Base-by-base conservation (phyloP, 2,329 filamentous ascomycete species). In the Truncatella angustata region DNA sequence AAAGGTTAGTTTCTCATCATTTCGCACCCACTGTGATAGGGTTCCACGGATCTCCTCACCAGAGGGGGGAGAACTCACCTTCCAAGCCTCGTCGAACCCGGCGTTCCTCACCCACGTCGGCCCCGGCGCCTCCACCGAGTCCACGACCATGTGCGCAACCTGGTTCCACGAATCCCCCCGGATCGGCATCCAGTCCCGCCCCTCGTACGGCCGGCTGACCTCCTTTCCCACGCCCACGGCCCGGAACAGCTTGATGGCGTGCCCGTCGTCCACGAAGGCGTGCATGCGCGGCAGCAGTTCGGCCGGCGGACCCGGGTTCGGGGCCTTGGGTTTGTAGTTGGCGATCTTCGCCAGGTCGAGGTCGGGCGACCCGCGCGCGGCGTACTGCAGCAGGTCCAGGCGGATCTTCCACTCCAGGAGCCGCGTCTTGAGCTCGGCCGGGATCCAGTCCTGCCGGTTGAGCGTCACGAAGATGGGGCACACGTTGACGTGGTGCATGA, bases 401-500 rank as follows among this genome's bases (percentile, higher is more conserved):
- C 91, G 82, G 46, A 86, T 88, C 69, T 95, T 96, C 82, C 85
- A 92, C 68, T 94, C 88, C 6, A 96, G 74, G 0, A 96, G 71
- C 5, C 89, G 83, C 11, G 77, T 73, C 64, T 92, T 93, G 44
- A 75, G 73, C 6, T 75, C 73, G 0, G 70, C 63, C 0, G 82
- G 75, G 39, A 91, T 75, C 80, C 81, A 94, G 34, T 75, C 58
- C 57, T 78, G 78, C 10, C 72, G 71, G 62, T 85, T 79, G 65
- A 96, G 78, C 6, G 76, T 74, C 58, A 90, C 78, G 73, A 93
- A 94, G 58, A 96, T 83, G n/a, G 86, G 86, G 10, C 76, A 64
- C 0, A 75, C 75, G 63, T 88, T 97, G 58, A 93, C 73, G 61
- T 85, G 82, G 69, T 97, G 92, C 80, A 82, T 80, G 51, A 84